Evolutionary conservation across 441 rosid genomes (phyloP).

Genomic region (Cnidoscolus chayamansa): DNA sequence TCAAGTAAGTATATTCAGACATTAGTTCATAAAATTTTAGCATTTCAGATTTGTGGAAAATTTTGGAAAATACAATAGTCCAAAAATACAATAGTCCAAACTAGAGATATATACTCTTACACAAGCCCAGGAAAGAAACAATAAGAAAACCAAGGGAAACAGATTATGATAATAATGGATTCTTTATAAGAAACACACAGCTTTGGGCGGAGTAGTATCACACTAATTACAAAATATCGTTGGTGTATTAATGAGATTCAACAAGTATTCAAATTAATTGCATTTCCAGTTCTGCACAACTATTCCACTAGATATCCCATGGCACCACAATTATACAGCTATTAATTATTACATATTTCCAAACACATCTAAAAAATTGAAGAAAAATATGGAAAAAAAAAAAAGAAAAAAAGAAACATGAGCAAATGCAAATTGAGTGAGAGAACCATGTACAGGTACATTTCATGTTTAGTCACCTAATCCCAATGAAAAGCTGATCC

Average conservation of each 20-base stretch:
- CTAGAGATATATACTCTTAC: neutral
- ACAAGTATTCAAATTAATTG: neutral
- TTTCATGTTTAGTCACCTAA: neutral
- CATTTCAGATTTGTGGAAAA: neutral
- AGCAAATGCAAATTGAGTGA: neutral
- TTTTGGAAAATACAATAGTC: neutral
- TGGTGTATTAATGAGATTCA: neutral
- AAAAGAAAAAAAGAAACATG: neutral
- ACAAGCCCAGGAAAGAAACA: neutral
- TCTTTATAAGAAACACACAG: neutral
- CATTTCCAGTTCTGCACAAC: neutral
- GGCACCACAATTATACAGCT: neutral
- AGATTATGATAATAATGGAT: neutral
- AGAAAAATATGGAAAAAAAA: neutral
- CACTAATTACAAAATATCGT: neutral
- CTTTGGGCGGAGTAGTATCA: neutral
- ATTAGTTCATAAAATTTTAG: neutral
- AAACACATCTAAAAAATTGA: neutral
- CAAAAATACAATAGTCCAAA: neutral
- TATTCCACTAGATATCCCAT: neutral
- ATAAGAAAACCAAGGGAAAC: neutral
- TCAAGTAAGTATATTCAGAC: neutral
- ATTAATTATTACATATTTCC: neutral
- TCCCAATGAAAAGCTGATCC: neutral
- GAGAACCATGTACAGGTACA: neutral